Evolutionary conservation across 176 grass and related monocot species (phyloP).

Genomic region (Musa troglodytarum): DNA sequence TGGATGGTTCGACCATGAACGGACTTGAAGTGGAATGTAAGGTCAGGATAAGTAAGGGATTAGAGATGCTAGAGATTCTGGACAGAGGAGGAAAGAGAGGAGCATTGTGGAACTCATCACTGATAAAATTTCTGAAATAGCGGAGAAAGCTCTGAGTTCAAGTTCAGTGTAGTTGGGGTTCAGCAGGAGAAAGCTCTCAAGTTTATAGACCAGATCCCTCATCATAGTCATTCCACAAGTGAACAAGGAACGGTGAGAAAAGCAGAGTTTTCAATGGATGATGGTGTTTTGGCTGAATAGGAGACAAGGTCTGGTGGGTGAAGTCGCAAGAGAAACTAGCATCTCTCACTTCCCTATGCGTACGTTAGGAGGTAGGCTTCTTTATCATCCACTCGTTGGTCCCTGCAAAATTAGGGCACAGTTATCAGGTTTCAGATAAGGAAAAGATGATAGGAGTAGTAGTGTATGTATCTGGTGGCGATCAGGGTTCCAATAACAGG

Average conservation of each 20-base stretch:
- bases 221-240: neutral
- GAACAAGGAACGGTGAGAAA: neutral
- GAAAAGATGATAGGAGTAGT: slow-evolving; percentile 11
- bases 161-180: too few species aligned
- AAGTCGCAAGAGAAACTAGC: slow-evolving; percentile 70
- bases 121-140: neutral
- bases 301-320: slow-evolving; percentile 27
- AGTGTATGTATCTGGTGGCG: neutral
- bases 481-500: slow-evolving; percentile 1
- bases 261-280: too few species aligned
- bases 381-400: neutral
- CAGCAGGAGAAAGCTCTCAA: neutral
- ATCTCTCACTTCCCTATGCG: slow-evolving; percentile 64
- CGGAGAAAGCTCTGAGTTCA: neutral
- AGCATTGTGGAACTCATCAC: slow-evolving; percentile 19
- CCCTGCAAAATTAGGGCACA: neutral
- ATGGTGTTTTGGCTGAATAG: neutral
- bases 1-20: neutral
- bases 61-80: slow-evolving; percentile 2
- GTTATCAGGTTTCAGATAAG: neutral
- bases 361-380: slow-evolving; percentile 4
- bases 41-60: neutral
- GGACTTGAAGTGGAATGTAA: slow-evolving; percentile 1
- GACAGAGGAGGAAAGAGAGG: slow-evolving; percentile 17
- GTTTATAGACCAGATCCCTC: neutral